Conservation (phyloP, 306 rosid species). For the Casuarina glauca region DNA sequence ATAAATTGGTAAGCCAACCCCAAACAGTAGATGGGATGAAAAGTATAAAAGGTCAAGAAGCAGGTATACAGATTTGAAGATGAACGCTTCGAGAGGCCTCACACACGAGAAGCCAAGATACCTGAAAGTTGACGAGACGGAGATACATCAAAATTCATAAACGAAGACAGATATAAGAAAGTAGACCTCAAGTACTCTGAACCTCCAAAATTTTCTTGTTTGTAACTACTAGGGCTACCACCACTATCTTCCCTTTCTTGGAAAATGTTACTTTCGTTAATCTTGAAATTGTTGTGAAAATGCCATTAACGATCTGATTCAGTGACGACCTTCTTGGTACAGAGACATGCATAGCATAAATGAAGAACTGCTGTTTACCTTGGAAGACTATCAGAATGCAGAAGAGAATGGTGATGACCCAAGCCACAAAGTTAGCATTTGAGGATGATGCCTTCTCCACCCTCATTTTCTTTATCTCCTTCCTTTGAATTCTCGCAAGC, state of each 20-base stretch:
- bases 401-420: conserved; percentile 32
- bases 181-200: not conserved
- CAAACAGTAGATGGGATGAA: not conserved
- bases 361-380: conserved; percentile 15
- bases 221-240: not conserved
- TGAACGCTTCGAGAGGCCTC: not conserved
- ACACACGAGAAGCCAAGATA: conserved; percentile 30
- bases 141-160: conserved; percentile 4
- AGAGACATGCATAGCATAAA: not conserved
- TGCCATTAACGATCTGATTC: not conserved
- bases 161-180: not conserved
- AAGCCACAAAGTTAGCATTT: conserved; percentile 28
- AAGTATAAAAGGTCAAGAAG: not conserved
- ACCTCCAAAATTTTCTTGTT: not conserved
- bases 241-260: not conserved
- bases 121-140: conserved; percentile 19
- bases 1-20: not conserved
- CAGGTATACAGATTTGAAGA: not conserved
- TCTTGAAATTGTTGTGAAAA: not conserved
- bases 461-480: conserved; percentile 24
- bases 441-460: conserved; percentile 23
- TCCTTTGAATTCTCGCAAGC: conserved; percentile 25
- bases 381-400: conserved; percentile 37
- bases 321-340: not conserved
- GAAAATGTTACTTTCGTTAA: not conserved